Percentiles rank a stretch among this genome's conserved stretches.
Evolutionary conservation across 768 basidiomycete species (phyloP).

Genomic region (Pleurotus ostreatus): DNA sequence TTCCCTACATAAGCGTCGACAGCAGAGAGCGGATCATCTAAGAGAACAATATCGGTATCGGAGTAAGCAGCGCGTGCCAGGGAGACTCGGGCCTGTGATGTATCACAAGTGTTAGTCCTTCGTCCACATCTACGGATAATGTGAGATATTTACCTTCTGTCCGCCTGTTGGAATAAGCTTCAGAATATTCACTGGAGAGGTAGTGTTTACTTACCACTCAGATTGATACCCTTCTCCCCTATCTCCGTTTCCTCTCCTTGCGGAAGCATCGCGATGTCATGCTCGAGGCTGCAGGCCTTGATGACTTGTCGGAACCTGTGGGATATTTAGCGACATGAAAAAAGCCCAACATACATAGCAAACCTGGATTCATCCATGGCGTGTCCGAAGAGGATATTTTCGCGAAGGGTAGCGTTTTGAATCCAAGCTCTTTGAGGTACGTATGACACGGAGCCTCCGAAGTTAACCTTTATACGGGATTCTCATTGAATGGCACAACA

Average conservation of each 20-base stretch:
- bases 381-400: constrained; percentile 75
- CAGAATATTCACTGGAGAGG: neutral
- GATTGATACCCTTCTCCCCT: constrained; percentile 74
- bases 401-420: constrained; percentile 60
- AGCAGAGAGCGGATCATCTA: constrained; percentile 81
- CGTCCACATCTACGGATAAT: neutral
- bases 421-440: constrained; percentile 66
- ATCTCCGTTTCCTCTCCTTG: constrained; percentile 68
- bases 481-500: neutral
- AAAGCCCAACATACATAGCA: neutral
- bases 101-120: neutral
- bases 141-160: constrained; percentile 23
- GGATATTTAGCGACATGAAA: neutral
- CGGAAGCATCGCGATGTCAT: constrained; percentile 69
- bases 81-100: constrained; percentile 59
- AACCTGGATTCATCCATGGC: constrained; percentile 54
- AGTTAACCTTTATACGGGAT: constrained; percentile 31
- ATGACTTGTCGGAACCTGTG: constrained; percentile 49
- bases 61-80: constrained; percentile 78
- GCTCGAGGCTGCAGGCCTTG: constrained; percentile 62
- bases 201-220: constrained; percentile 41
- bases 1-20: constrained; percentile 77
- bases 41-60: constrained; percentile 64
- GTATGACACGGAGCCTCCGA: constrained; percentile 54
- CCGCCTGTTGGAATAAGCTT: constrained; percentile 19